Evolutionary conservation across 2,329 filamentous ascomycete genomes (phyloP).

Genomic region (Epichloe coenophiala): DNA sequence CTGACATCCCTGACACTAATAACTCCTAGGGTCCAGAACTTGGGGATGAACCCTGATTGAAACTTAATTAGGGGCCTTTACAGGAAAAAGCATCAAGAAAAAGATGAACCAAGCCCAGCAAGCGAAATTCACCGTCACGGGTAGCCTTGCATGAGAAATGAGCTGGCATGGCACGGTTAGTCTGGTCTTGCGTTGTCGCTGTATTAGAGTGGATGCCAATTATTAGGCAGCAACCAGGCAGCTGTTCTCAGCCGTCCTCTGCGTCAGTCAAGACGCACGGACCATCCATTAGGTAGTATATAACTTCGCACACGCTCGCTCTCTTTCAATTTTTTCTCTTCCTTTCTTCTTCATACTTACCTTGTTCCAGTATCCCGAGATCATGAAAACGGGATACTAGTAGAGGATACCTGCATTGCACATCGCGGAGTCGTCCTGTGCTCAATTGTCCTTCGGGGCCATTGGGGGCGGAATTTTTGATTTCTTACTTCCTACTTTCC

Average conservation of each 20-base stretch:
- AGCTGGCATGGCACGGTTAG: too few relatives aligned
- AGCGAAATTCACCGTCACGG: too few relatives aligned
- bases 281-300: slow-evolving; percentile 11
- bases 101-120: too few relatives aligned
- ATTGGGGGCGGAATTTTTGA: slow-evolving; percentile 38
- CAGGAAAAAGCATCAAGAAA: too few relatives aligned
- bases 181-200: not conserved
- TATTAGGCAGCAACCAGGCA: slow-evolving; percentile 7
- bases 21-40: too few relatives aligned
- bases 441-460: slow-evolving; percentile 39
- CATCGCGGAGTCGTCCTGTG: slow-evolving; percentile 33
- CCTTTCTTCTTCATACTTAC: slow-evolving; percentile 36
- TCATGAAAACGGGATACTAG: slow-evolving; percentile 30
- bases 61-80: too few relatives aligned
- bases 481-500: slow-evolving; percentile 13
- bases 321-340: slow-evolving; percentile 12
- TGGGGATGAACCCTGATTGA: too few relatives aligned
- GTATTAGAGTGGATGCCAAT: not conserved
- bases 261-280: slow-evolving; percentile 10
- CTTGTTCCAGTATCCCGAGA: slow-evolving; percentile 29
- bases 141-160: too few relatives aligned
- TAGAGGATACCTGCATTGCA: slow-evolving; percentile 38
- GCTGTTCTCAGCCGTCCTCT: not conserved
- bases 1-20: too few relatives aligned
- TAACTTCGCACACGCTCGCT: slow-evolving; percentile 1